phyloP scores from a whole-genome alignment of 768 basidiomycete species.

The Tulasnella sp. region DNA sequence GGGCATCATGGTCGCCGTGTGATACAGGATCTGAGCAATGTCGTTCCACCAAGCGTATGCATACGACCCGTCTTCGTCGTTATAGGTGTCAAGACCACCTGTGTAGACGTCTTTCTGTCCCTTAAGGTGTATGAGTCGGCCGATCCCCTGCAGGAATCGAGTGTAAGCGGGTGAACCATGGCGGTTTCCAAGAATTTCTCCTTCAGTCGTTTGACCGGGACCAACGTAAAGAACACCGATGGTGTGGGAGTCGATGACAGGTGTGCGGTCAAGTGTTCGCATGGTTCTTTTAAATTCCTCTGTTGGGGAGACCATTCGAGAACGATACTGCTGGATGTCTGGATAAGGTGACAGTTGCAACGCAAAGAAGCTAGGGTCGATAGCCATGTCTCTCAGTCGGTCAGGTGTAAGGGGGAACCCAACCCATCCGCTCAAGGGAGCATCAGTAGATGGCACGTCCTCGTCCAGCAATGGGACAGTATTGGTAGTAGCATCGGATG shows the following conservation, averaged over 20 bases:
- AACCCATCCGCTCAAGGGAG: too few relatives aligned
- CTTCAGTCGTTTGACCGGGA: slow-evolving; percentile 73
- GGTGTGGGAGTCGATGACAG: slow-evolving; percentile 95
- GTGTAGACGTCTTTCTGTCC: slow-evolving; percentile 88
- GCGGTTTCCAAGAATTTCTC: slow-evolving; percentile 75
- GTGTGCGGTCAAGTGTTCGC: slow-evolving; percentile 62
- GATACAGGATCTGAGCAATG: slow-evolving; percentile 87
- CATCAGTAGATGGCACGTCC: too few relatives aligned
- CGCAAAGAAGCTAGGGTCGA: slow-evolving; percentile 77
- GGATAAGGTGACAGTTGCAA: slow-evolving; percentile 76
- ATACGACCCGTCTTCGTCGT: slow-evolving; percentile 84
- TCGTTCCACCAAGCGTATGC: slow-evolving; percentile 99
- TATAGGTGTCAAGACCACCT: slow-evolving; percentile 66
- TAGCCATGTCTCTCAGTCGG: slow-evolving; percentile 40
- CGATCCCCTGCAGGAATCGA: slow-evolving; percentile 82
- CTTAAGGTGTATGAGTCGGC: slow-evolving; percentile 72
- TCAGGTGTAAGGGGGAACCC: too few relatives aligned
- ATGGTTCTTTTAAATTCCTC: slow-evolving; percentile 47
- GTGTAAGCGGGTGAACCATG: slow-evolving; percentile 94
- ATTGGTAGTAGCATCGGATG: too few relatives aligned
- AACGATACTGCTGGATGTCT: slow-evolving; percentile 32
- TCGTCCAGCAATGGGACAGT: too few relatives aligned
- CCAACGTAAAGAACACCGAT: slow-evolving; percentile 94
- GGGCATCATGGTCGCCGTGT: slow-evolving; percentile 97
- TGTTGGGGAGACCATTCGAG: slow-evolving; percentile 36